Base-by-base conservation (phyloP, 805 yeast genomes). In the Yamadazyma kitorensis region DNA sequence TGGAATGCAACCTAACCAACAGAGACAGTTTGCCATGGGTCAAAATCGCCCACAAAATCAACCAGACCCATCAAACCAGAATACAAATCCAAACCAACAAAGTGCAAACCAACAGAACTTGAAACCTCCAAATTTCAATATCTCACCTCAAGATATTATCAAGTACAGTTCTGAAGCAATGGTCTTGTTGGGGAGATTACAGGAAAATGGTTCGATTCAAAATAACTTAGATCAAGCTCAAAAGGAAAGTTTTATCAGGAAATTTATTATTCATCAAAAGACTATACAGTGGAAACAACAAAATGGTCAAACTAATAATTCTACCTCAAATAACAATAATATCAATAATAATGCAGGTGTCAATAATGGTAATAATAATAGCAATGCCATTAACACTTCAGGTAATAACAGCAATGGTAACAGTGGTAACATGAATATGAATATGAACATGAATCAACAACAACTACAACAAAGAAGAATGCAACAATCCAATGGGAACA, bases 121-220 rank as follows among this genome's bases (percentile, higher is more conserved):
- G 10, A 51, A 55, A 31, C 57, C 54, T 3, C 68, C 67, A 4
- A 52, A 50, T 37, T 52, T 57, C 27, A 54, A 48, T 27, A 56
- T 62, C 14, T 57, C 66, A 10, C 63, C 57, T 6, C 68, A 65
- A 32, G 73, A 67, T 37, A 51, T 62, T 25, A 47, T 51, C 40
- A 62, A 64, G 44, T 63, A 64, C 44, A 55, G 58, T 23, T 47
- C 59, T 7, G 70, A 63, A 29, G 73, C 73, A 2, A 51, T 66
- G 61, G 51, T 57, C n/a, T 45, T 64, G 17, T 54, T 67, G 36
- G 35, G 46, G 14, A 49, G 63, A 31, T 48, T 68, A 32, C 70
- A 67, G 36, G 58, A 59, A 10, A 57, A 52, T 32, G 57, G 67
- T 4, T 52, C 64, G 2, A 52, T 66, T 18, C 64, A 51, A 25